Conservation (phyloP, 371 early-diverging fungal species). For the Mucor indicus region DNA sequence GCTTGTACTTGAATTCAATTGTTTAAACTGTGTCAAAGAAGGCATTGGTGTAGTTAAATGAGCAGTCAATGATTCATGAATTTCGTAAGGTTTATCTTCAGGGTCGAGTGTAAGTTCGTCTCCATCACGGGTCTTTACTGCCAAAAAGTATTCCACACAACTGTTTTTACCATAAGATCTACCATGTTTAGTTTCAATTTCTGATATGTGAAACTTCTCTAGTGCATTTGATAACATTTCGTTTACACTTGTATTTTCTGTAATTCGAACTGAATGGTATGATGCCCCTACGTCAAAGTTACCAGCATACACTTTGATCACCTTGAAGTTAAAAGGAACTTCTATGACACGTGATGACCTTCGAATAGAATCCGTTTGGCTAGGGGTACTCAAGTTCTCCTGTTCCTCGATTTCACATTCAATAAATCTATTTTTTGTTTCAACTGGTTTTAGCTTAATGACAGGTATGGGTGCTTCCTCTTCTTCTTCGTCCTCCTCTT, state of each 20-base stretch:
- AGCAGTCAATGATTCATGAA: slow-evolving; percentile 52
- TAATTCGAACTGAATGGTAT: slow-evolving; percentile 50
- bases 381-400: neutral
- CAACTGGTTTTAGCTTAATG: neutral
- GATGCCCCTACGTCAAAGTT: slow-evolving; percentile 51
- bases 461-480: neutral
- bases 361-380: neutral
- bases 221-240: slow-evolving; percentile 45
- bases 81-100: slow-evolving; percentile 50
- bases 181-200: slow-evolving; percentile 22
- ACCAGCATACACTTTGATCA: slow-evolving; percentile 47
- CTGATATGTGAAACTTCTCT: slow-evolving; percentile 41
- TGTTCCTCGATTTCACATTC: neutral
- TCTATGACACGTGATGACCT: slow-evolving; percentile 7
- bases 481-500: neutral
- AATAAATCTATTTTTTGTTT: no score
- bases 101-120: slow-evolving; percentile 35
- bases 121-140: slow-evolving; percentile 40
- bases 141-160: slow-evolving; percentile 44
- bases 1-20: slow-evolving; percentile 38
- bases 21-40: slow-evolving; percentile 45
- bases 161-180: slow-evolving; percentile 24
- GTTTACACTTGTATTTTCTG: slow-evolving; percentile 35
- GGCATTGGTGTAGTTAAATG: slow-evolving; percentile 55
- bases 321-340: slow-evolving; percentile 11